Percentiles rank a stretch among this genome's conserved stretches.
These are phyloP conservation scores for Remersonia thermophila DNA, from an alignment of 2,329 filamentous ascomycete species.

Conservation along the genomic window DNA sequence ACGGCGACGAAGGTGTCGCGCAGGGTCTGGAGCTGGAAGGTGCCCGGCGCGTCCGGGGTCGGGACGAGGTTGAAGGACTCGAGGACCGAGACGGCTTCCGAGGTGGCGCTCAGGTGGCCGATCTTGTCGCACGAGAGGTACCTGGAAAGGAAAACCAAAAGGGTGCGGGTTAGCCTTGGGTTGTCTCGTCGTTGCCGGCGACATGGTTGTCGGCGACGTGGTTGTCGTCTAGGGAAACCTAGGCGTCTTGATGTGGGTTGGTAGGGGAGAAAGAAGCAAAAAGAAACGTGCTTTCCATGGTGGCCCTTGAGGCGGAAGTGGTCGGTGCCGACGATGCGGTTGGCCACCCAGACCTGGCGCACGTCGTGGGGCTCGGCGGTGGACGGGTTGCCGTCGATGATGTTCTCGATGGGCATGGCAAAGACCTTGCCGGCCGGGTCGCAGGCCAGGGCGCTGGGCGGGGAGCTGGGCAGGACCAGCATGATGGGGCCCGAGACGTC, in stretches of 20 bases:
- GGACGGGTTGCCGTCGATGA: slow-evolving; percentile 68
- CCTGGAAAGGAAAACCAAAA: no score
- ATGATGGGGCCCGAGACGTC: slow-evolving; percentile 77
- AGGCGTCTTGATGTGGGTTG: no score
- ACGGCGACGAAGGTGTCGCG: slow-evolving; percentile 58
- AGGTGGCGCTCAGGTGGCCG: slow-evolving; percentile 62
- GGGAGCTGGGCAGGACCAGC: slow-evolving; percentile 66
- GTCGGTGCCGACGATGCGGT: slow-evolving; percentile 69
- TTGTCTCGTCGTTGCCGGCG: no score
- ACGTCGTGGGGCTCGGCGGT: slow-evolving; percentile 94
- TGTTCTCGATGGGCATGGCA: slow-evolving; percentile 69
- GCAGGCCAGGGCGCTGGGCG: slow-evolving; percentile 64
- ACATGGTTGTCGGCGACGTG: neutral
- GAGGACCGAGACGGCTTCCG: slow-evolving; percentile 70
- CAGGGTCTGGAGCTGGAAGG: slow-evolving; percentile 63
- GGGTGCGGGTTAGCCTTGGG: no score
- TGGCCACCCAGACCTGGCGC: slow-evolving; percentile 88
- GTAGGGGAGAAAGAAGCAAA: neutral
- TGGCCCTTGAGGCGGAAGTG: slow-evolving; percentile 78
- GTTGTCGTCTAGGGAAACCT: no score
- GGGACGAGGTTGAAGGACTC: slow-evolving; percentile 67
- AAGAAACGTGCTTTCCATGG: slow-evolving; percentile 56
- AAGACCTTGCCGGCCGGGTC: slow-evolving; percentile 84
- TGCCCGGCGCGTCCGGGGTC: slow-evolving; percentile 52
- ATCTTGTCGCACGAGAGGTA: slow-evolving; percentile 80